phyloP scores from a whole-genome alignment of 2,329 filamentous ascomycete genomes.

The Ceratocystis huliohia region DNA sequence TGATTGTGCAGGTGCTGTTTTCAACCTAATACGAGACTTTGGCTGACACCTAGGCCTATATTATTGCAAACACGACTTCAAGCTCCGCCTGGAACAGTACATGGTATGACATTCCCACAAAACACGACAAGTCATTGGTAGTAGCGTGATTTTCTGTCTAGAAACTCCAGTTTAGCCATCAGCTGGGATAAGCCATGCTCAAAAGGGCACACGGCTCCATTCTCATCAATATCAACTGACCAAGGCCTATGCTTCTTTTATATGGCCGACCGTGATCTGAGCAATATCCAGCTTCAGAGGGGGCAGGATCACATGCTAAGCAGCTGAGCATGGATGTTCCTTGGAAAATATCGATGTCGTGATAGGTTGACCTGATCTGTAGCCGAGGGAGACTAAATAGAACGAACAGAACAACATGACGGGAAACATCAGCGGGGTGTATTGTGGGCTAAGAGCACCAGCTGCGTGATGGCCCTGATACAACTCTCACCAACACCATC shows the following conservation, averaged over 20 bases:
- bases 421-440: background rate
- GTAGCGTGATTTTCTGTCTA: slow-evolving; percentile 3
- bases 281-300: background rate
- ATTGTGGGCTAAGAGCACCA: too few species aligned
- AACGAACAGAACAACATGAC: background rate
- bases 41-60: background rate
- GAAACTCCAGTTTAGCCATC: background rate
- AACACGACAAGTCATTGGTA: background rate
- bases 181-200: slow-evolving; percentile 5
- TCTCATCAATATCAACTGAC: background rate
- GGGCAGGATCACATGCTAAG: background rate
- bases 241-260: slow-evolving; percentile 1
- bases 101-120: background rate
- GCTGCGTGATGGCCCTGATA: too few species aligned
- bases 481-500: too few species aligned
- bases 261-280: background rate
- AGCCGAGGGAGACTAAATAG: background rate
- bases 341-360: background rate
- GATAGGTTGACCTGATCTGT: background rate
- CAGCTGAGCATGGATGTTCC: background rate
- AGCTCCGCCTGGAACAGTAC: background rate
- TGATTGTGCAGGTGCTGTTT: background rate
- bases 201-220: background rate
- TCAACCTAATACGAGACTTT: background rate
- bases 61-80: too few species aligned